Percentiles rank a stretch among this genome's conserved stretches.
Conservation (phyloP, 176 grass and related monocot genomes). For the Themeda triandra region DNA sequence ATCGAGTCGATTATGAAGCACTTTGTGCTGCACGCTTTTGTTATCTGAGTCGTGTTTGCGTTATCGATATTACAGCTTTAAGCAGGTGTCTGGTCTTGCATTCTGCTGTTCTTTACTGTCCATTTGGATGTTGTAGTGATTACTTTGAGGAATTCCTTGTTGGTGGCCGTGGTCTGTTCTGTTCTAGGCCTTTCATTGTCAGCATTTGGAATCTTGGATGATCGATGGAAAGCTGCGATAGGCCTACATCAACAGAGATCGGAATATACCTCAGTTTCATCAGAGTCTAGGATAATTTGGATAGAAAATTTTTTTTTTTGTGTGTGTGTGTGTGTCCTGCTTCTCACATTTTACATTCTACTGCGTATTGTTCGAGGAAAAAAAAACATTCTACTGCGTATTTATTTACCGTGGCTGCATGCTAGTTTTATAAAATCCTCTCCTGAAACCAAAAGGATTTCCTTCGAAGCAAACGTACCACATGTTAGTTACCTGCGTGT, state of each 20-base stretch:
- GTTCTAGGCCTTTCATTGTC: not conserved
- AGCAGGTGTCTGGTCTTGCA: not conserved
- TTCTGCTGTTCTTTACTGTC: not conserved
- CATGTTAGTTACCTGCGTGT: not conserved
- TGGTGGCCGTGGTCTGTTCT: not conserved
- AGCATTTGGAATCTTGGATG: not conserved
- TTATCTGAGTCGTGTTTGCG: conserved; percentile 6
- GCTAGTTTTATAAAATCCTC: not conserved
- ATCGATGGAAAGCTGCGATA: not conserved
- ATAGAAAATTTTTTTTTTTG: not conserved
- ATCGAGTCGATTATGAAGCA: not conserved
- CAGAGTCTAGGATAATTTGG: not conserved
- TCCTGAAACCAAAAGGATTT: not conserved
- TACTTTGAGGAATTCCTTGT: not conserved
- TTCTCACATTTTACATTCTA: not conserved
- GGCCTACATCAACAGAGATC: not conserved
- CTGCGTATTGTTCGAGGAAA: too few relatives aligned
- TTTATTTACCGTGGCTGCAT: conserved; percentile 14
- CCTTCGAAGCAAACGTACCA: not conserved
- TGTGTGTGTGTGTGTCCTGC: too few relatives aligned
- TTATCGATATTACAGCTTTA: not conserved
- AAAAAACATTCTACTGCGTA: not conserved
- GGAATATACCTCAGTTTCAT: not conserved
- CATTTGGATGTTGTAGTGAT: not conserved
- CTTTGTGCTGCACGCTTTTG: not conserved